Evolutionary conservation across 305 asterid genomes (phyloP).

Genomic region (Solanum hybrid): DNA sequence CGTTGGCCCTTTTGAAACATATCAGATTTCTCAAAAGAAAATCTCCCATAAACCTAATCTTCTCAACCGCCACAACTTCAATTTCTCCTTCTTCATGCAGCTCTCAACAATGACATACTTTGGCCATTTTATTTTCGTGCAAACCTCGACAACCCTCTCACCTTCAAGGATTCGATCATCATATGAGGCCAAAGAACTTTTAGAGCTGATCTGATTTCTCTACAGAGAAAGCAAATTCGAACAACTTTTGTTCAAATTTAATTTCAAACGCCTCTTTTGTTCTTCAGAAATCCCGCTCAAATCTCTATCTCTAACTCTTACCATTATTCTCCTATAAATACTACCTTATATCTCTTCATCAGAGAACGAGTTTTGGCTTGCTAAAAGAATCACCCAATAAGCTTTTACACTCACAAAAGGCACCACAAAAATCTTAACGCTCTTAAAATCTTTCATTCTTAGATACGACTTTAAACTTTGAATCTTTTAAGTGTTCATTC

Average conservation of each 20-base stretch:
- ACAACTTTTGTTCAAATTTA: too few relatives aligned
- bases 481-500: neutral
- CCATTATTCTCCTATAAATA: too few relatives aligned
- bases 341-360: neutral
- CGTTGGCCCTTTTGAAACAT: too few relatives aligned
- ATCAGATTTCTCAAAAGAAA: too few relatives aligned
- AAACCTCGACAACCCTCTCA: neutral
- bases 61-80: too few relatives aligned
- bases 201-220: too few relatives aligned
- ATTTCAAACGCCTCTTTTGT: too few relatives aligned
- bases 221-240: too few relatives aligned
- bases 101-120: neutral
- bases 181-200: neutral
- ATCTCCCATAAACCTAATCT: too few relatives aligned
- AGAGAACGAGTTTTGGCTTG: neutral
- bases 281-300: neutral
- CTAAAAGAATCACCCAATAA: neutral
- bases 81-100: too few relatives aligned
- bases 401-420: neutral
- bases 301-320: neutral
- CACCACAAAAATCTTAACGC: neutral
- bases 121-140: too few relatives aligned
- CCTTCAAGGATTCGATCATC: neutral
- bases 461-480: neutral
- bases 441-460: neutral